phyloP scores from a whole-genome alignment of 495 filamentous ascomycete genomes.

The Xylaria flabelliformis region DNA sequence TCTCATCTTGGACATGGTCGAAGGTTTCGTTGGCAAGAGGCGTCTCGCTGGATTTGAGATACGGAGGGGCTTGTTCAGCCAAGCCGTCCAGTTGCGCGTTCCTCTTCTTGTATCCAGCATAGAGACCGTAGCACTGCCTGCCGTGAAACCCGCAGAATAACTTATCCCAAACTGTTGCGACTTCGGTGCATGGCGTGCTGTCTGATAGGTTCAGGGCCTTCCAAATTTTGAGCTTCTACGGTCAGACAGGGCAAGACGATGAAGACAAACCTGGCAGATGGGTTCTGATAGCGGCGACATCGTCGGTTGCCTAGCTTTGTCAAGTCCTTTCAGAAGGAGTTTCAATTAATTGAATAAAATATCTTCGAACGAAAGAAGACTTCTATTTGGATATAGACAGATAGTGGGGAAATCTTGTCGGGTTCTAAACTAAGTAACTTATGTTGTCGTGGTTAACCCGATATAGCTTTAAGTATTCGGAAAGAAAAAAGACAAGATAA shows the following conservation, averaged over 20 bases:
- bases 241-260: not conserved
- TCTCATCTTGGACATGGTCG: slow-evolving; percentile 44
- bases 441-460: too few species aligned
- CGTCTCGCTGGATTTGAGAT: slow-evolving; percentile 41
- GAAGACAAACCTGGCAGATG: slow-evolving; percentile 33
- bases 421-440: not conserved
- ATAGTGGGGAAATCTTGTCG: not conserved
- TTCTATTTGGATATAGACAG: not conserved
- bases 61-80: slow-evolving; percentile 42
- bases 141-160: slow-evolving; percentile 59
- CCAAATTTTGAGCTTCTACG: slow-evolving; percentile 26
- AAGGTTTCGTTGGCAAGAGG: slow-evolving; percentile 54
- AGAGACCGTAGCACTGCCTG: slow-evolving; percentile 55
- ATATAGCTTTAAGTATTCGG: too few species aligned
- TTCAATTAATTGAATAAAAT: not conserved
- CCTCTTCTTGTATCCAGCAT: slow-evolving; percentile 57
- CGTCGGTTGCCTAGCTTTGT: not conserved
- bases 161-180: slow-evolving; percentile 48
- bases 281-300: slow-evolving; percentile 13
- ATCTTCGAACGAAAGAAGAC: not conserved
- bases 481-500: too few species aligned
- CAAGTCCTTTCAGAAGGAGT: not conserved
- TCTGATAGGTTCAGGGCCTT: slow-evolving; percentile 52
- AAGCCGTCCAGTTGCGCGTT: slow-evolving; percentile 53
- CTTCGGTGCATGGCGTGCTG: slow-evolving; percentile 40